Base-by-base conservation (phyloP, 164 flowering plant species). In the Umbellularia californica region DNA sequence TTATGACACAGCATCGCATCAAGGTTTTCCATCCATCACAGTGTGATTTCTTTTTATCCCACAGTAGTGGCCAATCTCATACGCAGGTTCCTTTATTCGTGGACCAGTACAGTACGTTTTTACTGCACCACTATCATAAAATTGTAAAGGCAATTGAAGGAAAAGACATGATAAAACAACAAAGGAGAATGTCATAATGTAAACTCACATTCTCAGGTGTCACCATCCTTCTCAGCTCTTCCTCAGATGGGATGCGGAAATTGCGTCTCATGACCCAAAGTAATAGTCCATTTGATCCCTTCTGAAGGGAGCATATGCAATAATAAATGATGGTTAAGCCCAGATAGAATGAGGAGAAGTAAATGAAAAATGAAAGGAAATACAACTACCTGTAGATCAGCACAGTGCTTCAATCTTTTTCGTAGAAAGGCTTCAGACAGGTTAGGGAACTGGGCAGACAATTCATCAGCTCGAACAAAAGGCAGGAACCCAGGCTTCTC, bases 361-460 rank as follows among this genome's bases (percentile, higher is more conserved):
- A 60, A 58, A 3, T 41, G 19, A n/a, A 15, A 75, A 22, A 67
- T 12, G 15, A 67, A 70, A 47, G 1, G 35, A 30, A 69, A 81
- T 60, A 58, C 67, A 72, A 50, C 65, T n/a, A 93, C 99, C 97
- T 88, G 92, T 81, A 90, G 84, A 77, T 88, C 89, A 30, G 98
- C 95, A 84, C 90, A 91, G 72, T 89, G 93, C 80, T 91, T 92
- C 85, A 95, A 75, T 80, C 89, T 85, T 82, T 92, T 95, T 73
- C 98, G 83, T 33, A 93, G 78, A 77, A 92, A 81, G 50, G 90
- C 72, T 72, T 95, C 98, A n/a, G 92, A 83, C 6, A 95, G 72
- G 70, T 83, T 83, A 68, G 93, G 91, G 78, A 95, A 93, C 72
- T 83, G 90, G 17, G 89, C 82, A 68, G 88, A 85, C 71, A 95